phyloP scores from a whole-genome alignment of 257 asterid genomes.

The Solanum boliviense region DNA sequence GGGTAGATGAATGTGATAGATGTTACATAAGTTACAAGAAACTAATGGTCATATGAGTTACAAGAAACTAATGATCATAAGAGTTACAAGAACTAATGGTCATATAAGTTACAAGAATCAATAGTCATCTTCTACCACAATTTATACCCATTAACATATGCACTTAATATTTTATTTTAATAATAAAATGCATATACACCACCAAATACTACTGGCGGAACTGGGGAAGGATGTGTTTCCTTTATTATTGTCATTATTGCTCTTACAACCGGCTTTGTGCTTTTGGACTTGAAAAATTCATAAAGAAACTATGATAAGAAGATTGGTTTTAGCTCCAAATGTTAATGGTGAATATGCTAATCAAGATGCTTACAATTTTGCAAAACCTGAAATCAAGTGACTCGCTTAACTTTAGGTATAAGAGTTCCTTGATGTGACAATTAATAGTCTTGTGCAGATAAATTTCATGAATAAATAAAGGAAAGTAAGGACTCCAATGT shows the following conservation, averaged over 20 bases:
- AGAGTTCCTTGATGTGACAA: not conserved
- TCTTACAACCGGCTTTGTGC: not conserved
- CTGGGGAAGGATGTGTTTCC: not conserved
- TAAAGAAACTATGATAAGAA: not conserved
- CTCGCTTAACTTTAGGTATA: not conserved
- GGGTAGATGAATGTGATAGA: no score
- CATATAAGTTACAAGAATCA: no score
- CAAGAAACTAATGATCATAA: no score
- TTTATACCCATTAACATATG: no score
- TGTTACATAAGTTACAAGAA: no score
- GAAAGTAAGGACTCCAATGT: not conserved
- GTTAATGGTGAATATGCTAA: not conserved
- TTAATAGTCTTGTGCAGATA: not conserved
- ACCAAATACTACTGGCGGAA: not conserved
- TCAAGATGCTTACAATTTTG: not conserved
- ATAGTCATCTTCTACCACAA: no score
- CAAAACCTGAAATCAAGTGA: not conserved
- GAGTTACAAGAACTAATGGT: no score
- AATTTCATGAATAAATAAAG: not conserved
- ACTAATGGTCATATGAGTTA: no score
- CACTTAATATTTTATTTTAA: no score
- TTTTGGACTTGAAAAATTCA: not conserved
- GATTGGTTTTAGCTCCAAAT: not conserved
- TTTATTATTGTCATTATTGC: not conserved
- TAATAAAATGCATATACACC: no score